phyloP scores from a whole-genome alignment of 2,329 filamentous ascomycete genomes.

The Talaromyces sp. region DNA sequence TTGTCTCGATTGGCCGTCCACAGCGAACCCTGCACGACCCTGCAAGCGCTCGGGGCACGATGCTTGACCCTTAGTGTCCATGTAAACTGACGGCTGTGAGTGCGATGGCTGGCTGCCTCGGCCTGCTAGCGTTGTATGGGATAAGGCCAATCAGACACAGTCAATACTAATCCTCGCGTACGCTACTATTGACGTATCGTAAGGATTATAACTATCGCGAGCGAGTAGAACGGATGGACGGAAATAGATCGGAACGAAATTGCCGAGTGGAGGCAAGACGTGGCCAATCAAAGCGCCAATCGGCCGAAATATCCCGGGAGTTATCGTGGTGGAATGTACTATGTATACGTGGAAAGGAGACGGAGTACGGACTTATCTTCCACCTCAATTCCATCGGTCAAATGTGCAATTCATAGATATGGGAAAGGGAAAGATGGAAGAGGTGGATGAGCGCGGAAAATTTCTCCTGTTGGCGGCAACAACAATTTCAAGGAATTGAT shows the following conservation, averaged over 20 bases:
- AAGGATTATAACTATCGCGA: neutral
- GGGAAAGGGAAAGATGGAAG: neutral
- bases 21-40: neutral
- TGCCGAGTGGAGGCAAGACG: conserved; percentile 11
- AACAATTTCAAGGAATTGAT: neutral
- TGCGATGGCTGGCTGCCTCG: neutral
- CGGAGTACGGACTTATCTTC: neutral
- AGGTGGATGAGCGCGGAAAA: neutral
- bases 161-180: neutral
- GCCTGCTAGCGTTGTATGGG: neutral
- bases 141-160: neutral
- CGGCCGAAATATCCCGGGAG: neutral
- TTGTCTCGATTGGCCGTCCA: neutral
- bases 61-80: neutral
- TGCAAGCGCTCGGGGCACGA: conserved; percentile 5
- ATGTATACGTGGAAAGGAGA: neutral
- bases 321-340: neutral
- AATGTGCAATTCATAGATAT: neutral
- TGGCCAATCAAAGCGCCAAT: neutral
- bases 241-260: conserved; percentile 10
- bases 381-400: neutral
- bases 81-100: neutral
- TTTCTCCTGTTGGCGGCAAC: neutral
- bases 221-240: neutral
- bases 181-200: neutral